phyloP scores from a whole-genome alignment of 2,329 filamentous ascomycete genomes.

The Diaporthe caulivora region DNA sequence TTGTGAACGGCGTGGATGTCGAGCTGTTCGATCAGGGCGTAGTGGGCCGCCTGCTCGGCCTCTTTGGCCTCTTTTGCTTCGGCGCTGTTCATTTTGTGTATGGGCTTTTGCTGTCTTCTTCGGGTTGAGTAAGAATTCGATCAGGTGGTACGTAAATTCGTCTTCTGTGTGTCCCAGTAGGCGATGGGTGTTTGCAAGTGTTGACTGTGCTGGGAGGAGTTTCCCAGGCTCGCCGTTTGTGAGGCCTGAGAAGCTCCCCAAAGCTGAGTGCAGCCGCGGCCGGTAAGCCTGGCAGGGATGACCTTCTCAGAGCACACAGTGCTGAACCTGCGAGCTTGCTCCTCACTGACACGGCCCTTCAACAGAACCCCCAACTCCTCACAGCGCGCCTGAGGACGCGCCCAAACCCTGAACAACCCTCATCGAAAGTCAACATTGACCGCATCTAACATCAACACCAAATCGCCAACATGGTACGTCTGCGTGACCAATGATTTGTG shows the following conservation, averaged over 20 bases:
- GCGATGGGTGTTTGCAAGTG: too few relatives aligned
- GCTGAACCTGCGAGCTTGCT: not conserved
- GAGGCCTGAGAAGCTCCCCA: not conserved
- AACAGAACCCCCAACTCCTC: slow-evolving; percentile 3
- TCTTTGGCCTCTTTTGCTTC: slow-evolving; percentile 49
- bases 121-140: too few relatives aligned
- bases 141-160: too few relatives aligned
- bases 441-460: slow-evolving; percentile 7
- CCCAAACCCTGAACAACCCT: slow-evolving; percentile 36
- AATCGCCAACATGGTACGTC: slow-evolving; percentile 32
- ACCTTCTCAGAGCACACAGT: slow-evolving; percentile 8
- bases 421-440: slow-evolving; percentile 19
- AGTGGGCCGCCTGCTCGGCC: slow-evolving; percentile 84
- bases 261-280: not conserved
- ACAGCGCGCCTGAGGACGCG: slow-evolving; percentile 31
- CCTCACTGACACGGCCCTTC: slow-evolving; percentile 21
- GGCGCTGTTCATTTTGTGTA: slow-evolving; percentile 26
- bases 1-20: slow-evolving; percentile 90
- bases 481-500: not conserved
- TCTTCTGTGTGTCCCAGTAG: not conserved
- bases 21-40: slow-evolving; percentile 87
- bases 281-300: slow-evolving; percentile 25
- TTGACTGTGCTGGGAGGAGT: not conserved
- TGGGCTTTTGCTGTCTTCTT: not conserved
- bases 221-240: not conserved